A percentile compares a stretch with the other conserved stretches of the same genome.
Evolutionary conservation across 495 filamentous ascomycete genomes (phyloP).

Genomic region (Hypoxylon crocopeplum): DNA sequence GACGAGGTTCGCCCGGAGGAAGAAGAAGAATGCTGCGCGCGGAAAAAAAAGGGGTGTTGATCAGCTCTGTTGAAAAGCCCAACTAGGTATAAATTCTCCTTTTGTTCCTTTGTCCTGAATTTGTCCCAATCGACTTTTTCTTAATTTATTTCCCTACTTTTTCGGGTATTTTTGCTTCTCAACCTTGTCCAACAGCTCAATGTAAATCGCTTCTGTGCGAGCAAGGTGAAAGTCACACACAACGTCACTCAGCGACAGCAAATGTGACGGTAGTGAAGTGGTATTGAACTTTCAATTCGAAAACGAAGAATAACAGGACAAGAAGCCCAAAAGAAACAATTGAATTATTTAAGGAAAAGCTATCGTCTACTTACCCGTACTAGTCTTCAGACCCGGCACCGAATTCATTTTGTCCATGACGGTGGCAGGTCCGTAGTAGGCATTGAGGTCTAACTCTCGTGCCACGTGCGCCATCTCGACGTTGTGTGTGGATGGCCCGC

Average conservation of each 20-base stretch:
- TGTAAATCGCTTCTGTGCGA: neutral
- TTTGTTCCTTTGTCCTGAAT: too few species aligned
- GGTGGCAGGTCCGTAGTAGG: slow-evolving; percentile 46
- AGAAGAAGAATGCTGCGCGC: slow-evolving; percentile 60
- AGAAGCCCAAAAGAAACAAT: neutral
- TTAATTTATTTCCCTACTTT: too few species aligned
- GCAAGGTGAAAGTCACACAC: slow-evolving; percentile 24
- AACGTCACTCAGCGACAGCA: slow-evolving; percentile 15
- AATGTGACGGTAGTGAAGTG: slow-evolving; percentile 8
- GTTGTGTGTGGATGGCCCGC: slow-evolving; percentile 38
- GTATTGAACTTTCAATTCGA: slow-evolving; percentile 35
- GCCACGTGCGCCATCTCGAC: slow-evolving; percentile 46
- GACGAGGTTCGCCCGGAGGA: slow-evolving; percentile 62
- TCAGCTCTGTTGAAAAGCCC: slow-evolving; percentile 24
- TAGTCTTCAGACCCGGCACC: slow-evolving; percentile 57
- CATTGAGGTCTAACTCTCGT: slow-evolving; percentile 56
- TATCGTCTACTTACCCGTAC: slow-evolving; percentile 51
- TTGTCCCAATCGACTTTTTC: slow-evolving; percentile 2
- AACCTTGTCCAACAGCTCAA: slow-evolving; percentile 12
- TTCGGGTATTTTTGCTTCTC: slow-evolving; percentile 12
- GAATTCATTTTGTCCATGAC: slow-evolving; percentile 56
- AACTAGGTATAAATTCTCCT: slow-evolving; percentile 8
- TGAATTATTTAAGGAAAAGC: slow-evolving; percentile 14
- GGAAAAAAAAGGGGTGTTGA: slow-evolving; percentile 10
- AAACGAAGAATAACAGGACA: slow-evolving; percentile 9